Percentiles rank a stretch among this genome's conserved stretches.
Conservation (phyloP, 176 grass and related monocot species). For the Chrysopogon serrulatus region DNA sequence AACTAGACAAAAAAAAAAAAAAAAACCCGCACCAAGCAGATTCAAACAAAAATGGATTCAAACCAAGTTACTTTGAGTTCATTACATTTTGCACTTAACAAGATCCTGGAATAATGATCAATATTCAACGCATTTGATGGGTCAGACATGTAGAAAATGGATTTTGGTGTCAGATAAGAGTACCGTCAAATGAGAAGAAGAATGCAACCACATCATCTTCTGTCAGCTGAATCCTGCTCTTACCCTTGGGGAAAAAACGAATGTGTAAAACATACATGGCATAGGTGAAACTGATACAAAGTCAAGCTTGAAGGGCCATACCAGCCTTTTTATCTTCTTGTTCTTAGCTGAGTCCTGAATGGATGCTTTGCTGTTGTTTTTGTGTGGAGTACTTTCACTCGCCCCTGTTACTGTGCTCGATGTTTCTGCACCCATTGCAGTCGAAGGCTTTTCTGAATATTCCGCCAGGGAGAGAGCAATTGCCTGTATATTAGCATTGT, state of each 20-base stretch:
- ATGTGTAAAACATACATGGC: neutral
- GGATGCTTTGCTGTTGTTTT: conserved; percentile 21
- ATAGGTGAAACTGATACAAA: neutral
- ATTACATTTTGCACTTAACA: neutral
- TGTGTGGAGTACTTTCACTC: conserved; percentile 17
- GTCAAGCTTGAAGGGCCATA: conserved; percentile 12
- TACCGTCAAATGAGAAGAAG: conserved; percentile 97
- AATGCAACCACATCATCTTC: conserved; percentile 86
- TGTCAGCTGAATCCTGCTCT: conserved; percentile 71
- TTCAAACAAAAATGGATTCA: neutral
- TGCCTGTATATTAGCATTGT: conserved; percentile 49
- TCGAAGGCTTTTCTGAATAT: conserved; percentile 11
- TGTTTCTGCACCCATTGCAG: conserved; percentile 2
- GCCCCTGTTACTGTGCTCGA: conserved; percentile 4
- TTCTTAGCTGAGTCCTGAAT: conserved; percentile 37
- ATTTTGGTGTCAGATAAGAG: neutral
- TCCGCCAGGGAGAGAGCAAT: conserved; percentile 73
- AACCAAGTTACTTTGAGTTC: neutral
- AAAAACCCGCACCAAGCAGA: neutral
- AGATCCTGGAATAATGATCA: neutral
- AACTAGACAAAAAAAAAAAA: neutral
- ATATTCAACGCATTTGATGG: neutral
- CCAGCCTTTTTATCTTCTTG: conserved; percentile 52
- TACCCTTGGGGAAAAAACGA: conserved; percentile 43
- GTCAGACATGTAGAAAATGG: neutral